Conservation (phyloP, 495 filamentous ascomycete species). For the Penicillium soppii region DNA sequence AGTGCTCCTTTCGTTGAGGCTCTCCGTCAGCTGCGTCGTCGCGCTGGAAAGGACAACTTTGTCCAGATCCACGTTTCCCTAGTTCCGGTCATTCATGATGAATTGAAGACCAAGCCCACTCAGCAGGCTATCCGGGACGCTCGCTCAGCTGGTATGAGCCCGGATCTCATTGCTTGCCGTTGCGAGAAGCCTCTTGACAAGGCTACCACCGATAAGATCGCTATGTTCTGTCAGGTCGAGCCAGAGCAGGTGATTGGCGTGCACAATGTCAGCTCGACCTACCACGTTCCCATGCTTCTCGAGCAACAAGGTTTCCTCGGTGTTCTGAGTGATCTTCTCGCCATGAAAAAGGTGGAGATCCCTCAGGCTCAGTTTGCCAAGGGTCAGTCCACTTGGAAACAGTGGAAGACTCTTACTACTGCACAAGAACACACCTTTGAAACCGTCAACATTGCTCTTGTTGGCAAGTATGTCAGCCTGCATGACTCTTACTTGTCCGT, state of each 20-base stretch:
- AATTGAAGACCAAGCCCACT: slow-evolving; percentile 97
- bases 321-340: slow-evolving; percentile 46
- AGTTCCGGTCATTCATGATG: slow-evolving; percentile 43
- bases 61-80: slow-evolving; percentile 59
- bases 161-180: slow-evolving; percentile 92
- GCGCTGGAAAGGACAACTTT: slow-evolving; percentile 78
- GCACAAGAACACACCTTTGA: slow-evolving; percentile 62
- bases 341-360: slow-evolving; percentile 41
- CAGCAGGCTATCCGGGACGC: slow-evolving; percentile 83
- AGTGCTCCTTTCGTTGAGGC: slow-evolving; percentile 88
- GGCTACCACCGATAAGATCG: slow-evolving; percentile 82
- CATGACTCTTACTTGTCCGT: slow-evolving; percentile 85
- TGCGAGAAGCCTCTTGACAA: slow-evolving; percentile 72
- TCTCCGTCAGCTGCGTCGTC: slow-evolving; percentile 69
- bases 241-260: slow-evolving; percentile 79
- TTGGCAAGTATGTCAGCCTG: slow-evolving; percentile 85
- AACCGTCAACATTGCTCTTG: slow-evolving; percentile 76
- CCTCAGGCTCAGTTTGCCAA: slow-evolving; percentile 17
- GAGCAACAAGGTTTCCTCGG: slow-evolving; percentile 72
- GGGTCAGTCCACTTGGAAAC: slow-evolving; percentile 65
- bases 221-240: slow-evolving; percentile 80
- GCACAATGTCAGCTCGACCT: slow-evolving; percentile 79
- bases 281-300: slow-evolving; percentile 90
- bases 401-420: slow-evolving; percentile 69
- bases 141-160: slow-evolving; percentile 76